phyloP scores from a whole-genome alignment of 2,329 filamentous ascomycete species.

The Huntiella omanensis region DNA sequence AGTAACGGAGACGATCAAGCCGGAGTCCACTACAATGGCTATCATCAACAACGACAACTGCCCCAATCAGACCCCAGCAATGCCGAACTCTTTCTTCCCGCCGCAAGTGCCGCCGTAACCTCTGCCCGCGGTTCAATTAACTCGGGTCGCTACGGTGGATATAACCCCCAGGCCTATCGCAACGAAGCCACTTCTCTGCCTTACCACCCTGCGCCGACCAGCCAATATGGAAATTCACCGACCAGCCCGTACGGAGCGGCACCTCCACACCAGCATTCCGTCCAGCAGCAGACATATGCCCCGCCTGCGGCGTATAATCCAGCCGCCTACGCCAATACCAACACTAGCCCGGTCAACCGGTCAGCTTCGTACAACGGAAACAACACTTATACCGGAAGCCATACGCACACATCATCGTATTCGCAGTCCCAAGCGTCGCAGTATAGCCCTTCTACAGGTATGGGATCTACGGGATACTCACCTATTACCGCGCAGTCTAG shows the following conservation, averaged over 20 bases:
- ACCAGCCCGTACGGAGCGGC: slow-evolving; percentile 4
- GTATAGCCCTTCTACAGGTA: slow-evolving; percentile 3
- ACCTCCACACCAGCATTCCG: background rate
- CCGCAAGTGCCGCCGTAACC: slow-evolving; percentile 8
- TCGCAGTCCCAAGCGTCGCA: slow-evolving; percentile 5
- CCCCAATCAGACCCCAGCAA: background rate
- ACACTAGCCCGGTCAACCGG: slow-evolving; percentile 21
- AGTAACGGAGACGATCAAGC: slow-evolving; percentile 54
- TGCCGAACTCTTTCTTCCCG: slow-evolving; percentile 10
- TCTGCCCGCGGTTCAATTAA: slow-evolving; percentile 12
- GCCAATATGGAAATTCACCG: slow-evolving; percentile 7
- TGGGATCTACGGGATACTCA: slow-evolving; percentile 12
- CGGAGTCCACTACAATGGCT: slow-evolving; percentile 16
- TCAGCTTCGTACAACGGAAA: slow-evolving; percentile 32
- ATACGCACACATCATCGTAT: slow-evolving; percentile 12
- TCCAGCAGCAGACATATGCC: slow-evolving; percentile 12
- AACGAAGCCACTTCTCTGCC: slow-evolving; percentile 8
- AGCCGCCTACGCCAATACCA: slow-evolving; percentile 34
- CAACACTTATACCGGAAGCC: slow-evolving; percentile 22
- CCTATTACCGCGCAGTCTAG: slow-evolving; percentile 3
- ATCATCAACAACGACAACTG: slow-evolving; percentile 15
- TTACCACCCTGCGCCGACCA: slow-evolving; percentile 14
- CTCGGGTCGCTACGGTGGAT: slow-evolving; percentile 13
- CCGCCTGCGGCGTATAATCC: slow-evolving; percentile 40
- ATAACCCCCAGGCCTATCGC: slow-evolving; percentile 8